Percentiles rank a stretch among this genome's conserved stretches.
These are phyloP conservation scores for Bruguiera gymnorhiza DNA, from an alignment of 345 rosid species.

Conservation along the genomic window DNA sequence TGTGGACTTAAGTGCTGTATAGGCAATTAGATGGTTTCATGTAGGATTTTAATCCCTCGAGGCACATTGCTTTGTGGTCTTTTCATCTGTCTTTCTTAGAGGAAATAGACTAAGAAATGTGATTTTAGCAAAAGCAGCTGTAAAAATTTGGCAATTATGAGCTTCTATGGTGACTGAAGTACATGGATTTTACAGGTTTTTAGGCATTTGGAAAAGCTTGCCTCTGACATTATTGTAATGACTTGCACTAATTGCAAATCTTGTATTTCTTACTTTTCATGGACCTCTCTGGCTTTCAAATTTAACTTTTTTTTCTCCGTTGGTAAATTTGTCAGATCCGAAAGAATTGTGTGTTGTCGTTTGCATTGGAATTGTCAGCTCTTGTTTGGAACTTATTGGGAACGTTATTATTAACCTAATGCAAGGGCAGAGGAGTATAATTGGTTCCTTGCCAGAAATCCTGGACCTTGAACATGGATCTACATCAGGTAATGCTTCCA, in stretches of 20 bases:
- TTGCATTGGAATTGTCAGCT: slow-evolving; percentile 26
- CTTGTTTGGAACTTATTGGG: slow-evolving; percentile 12
- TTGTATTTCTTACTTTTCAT: too few species aligned
- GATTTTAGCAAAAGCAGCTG: background rate
- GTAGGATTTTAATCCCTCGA: too few species aligned
- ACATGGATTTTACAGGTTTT: too few species aligned
- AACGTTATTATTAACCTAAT: slow-evolving; percentile 39
- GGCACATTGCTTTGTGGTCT: background rate
- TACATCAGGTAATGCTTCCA: slow-evolving; percentile 51
- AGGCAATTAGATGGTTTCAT: too few species aligned
- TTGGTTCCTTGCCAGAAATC: slow-evolving; percentile 70
- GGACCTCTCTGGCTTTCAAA: slow-evolving; percentile 12
- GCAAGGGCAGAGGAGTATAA: slow-evolving; percentile 80
- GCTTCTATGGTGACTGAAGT: too few species aligned
- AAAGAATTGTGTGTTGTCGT: slow-evolving; percentile 7
- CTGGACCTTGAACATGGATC: slow-evolving; percentile 79
- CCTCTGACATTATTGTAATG: too few species aligned
- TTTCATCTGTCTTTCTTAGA: background rate
- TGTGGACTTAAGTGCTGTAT: too few species aligned
- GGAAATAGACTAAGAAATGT: background rate
- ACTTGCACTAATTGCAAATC: too few species aligned
- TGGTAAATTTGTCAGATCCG: slow-evolving; percentile 8
- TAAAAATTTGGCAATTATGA: too few species aligned
- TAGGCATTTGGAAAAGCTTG: too few species aligned
- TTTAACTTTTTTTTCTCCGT: background rate